Evolutionary conservation across 2,329 filamentous ascomycete genomes (phyloP), one percentile per base, ranked within the genome.

Genomic region (Aspergillus ruber): DNA sequence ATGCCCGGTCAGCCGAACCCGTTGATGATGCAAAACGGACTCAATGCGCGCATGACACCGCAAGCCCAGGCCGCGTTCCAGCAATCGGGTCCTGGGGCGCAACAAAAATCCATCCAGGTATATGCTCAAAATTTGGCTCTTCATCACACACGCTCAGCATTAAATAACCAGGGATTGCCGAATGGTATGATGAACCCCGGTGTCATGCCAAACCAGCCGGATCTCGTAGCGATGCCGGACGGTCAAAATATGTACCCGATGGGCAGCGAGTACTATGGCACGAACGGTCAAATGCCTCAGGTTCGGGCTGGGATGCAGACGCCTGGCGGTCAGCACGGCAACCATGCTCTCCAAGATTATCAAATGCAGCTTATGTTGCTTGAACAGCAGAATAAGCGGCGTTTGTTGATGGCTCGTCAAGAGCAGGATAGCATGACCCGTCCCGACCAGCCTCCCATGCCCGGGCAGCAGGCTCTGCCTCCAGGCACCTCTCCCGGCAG

Each of bases 81-180:
- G 65, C 70, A 76, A 72, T 68, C 62, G 54, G 68, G 65, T 48
- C 78, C 80, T 49, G 75, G 76, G 55, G 77, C 82, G 54, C 87
- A 91, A 75, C 79, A 84, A 64, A 94, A 94, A 76, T 85, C 85
- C 62, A 86, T 95, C 68, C 84, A 89, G 70, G 84, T 88, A 68
- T 95, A 95, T 78, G 83, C 87, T 66, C 83, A 88, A 71, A 87
- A 84, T 70, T 80, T 95, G 66, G 83, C 86, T 71, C 83, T 90
- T 70, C 86, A 91, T 70, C 86, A 90, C 63, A 63, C 65, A 67
- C 85, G 85, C 70, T 72, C 85, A 88, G 77, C 76, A 70, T 85
- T 93, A 79, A 85, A 85, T 66, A 85, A 84, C 69, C 87, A 88
- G 76, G 81, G 82, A 68, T 85, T 90, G 79, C 83, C 83, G 58